Evolutionary conservation across 495 filamentous ascomycete species (phyloP).

Genomic region (Astrothelium subdiscretum): DNA sequence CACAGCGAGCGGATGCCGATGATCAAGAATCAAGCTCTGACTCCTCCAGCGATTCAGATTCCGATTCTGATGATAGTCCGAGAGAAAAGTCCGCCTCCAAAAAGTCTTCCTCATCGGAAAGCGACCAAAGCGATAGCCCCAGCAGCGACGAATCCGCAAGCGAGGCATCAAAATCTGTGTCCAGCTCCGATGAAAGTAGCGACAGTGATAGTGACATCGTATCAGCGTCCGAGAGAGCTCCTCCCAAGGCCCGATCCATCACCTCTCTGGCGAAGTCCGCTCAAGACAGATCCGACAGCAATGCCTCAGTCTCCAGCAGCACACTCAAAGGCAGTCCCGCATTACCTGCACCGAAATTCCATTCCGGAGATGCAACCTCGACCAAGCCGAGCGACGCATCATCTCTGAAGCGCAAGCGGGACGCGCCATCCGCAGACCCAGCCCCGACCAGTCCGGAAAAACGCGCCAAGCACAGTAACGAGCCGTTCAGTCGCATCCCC

Average conservation of each 20-base stretch:
- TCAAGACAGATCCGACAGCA: conserved; percentile 3
- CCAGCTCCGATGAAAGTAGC: conserved; percentile 7
- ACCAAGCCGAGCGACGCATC: background rate
- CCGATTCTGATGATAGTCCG: background rate
- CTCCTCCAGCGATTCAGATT: conserved; percentile 6
- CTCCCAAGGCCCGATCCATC: background rate
- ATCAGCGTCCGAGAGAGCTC: background rate
- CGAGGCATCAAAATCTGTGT: conserved; percentile 9
- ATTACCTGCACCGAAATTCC: background rate
- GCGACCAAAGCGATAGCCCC: background rate
- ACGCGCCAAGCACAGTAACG: conserved; percentile 40
- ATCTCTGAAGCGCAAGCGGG: conserved; percentile 3
- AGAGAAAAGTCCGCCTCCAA: conserved; percentile 7
- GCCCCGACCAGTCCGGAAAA: conserved; percentile 9
- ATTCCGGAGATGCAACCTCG: too few species aligned
- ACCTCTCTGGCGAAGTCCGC: background rate
- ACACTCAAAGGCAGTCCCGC: conserved; percentile 1
- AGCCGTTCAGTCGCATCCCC: conserved; percentile 54
- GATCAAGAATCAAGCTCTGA: background rate
- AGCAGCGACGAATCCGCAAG: background rate
- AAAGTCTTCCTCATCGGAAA: background rate
- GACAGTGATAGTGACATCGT: conserved; percentile 4
- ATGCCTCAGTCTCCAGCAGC: conserved; percentile 3
- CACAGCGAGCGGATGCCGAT: background rate
- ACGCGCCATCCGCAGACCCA: conserved; percentile 5